Percentiles rank a stretch among this genome's conserved stretches.
These are phyloP conservation scores for Podaxis mareebaensis DNA, from an alignment of 768 basidiomycete species.

Conservation along the genomic window DNA sequence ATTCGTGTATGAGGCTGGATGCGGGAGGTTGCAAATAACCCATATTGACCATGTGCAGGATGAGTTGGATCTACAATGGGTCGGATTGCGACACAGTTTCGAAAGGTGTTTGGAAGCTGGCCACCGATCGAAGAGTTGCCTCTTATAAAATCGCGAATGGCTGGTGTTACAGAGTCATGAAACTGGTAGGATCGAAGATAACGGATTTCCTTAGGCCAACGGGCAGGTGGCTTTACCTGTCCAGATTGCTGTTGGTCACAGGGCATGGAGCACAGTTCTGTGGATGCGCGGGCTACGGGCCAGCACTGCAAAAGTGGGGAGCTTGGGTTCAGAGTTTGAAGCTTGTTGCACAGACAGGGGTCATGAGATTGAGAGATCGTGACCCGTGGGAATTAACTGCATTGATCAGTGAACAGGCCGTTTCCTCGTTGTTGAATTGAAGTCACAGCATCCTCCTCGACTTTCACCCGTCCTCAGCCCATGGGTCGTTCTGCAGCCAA, in stretches of 20 bases:
- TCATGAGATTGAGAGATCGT: slow-evolving; percentile 4
- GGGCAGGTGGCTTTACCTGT: slow-evolving; percentile 1
- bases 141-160: slow-evolving; percentile 40
- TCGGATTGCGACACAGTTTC: slow-evolving; percentile 52
- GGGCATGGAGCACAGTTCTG: neutral
- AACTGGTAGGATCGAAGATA: slow-evolving; percentile 14
- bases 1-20: slow-evolving; percentile 68
- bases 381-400: slow-evolving; percentile 28
- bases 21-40: slow-evolving; percentile 77
- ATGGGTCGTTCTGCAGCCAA: slow-evolving; percentile 76
- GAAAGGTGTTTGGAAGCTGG: slow-evolving; percentile 18
- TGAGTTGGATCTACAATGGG: slow-evolving; percentile 56
- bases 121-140: slow-evolving; percentile 20
- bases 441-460: slow-evolving; percentile 16
- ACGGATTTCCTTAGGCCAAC: slow-evolving; percentile 9
- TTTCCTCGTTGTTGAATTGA: slow-evolving; percentile 14
- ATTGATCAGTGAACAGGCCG: slow-evolving; percentile 23
- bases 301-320: neutral
- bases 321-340: neutral
- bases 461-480: slow-evolving; percentile 20
- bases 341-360: neutral
- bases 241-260: neutral
- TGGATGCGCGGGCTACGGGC: neutral
- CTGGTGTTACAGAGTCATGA: slow-evolving; percentile 26
- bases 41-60: slow-evolving; percentile 78